Evolutionary conservation across 2,329 filamentous ascomycete genomes (phyloP), one percentile per base, ranked within the genome.

Genomic region (Aureobasidium mangrovei): DNA sequence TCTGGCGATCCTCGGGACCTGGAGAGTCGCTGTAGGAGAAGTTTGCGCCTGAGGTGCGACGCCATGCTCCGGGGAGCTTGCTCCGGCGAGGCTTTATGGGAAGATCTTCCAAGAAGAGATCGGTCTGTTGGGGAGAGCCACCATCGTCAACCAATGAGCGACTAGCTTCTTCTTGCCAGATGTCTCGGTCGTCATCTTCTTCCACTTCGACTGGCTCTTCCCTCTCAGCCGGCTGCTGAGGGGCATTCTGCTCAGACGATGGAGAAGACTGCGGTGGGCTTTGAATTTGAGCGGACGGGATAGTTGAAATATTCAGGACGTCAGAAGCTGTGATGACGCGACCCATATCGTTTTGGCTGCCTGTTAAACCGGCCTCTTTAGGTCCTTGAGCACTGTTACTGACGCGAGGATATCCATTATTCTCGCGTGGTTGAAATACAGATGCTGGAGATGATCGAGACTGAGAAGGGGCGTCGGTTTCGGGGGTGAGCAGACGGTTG

Each of bases 101-200:
- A 10, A 70, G 54, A 33, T 67, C 61, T 47, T 60, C 54, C n/a
- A 57, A 51, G 26, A 63, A 57, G 6, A 48, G 24, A 29, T 54
- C 42, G 9, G 49, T 39, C 9, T 63, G 57, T 39, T 57, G 33
- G 29, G 57, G 26, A 45, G 33, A 45, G 33, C 27, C 28, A 32
- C 54, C 40, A 4, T 57, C 58, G 18, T 63, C 61, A n/a, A 65
- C 61, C 1, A 60, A 55, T 4, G 60, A 61, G 7, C 71, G 67
- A 40, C 72, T 74, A 12, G 72, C 74, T 58, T 75, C 73, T 55
- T 74, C 73, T 61, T 73, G 67, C 74, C 74, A 76, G 26, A 77
- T 68, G 53, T 76, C 74, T 18, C 43, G 32, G 31, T 63, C 57
- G 8, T 60, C 53, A 6, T 60, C 56, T 26, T 64, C 60, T 8